Conservation (phyloP, 768 basidiomycete genomes). For the Hemileccinum impolitum region DNA sequence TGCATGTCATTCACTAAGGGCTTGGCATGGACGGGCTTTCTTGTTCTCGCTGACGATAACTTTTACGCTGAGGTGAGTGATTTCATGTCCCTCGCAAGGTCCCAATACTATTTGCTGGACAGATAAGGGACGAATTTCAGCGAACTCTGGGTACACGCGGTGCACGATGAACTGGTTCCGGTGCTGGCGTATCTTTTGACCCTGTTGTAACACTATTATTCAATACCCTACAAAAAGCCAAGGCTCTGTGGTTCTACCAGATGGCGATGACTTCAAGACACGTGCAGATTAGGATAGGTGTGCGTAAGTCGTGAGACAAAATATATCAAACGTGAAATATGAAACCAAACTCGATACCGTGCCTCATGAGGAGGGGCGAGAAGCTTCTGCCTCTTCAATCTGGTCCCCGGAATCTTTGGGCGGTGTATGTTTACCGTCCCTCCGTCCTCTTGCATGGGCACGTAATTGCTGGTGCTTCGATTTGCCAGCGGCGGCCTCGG, state of each 20-base stretch:
- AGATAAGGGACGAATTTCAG: slow-evolving; percentile 26
- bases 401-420: slow-evolving; percentile 32
- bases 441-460: slow-evolving; percentile 20
- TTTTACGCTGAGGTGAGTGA: slow-evolving; percentile 52
- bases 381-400: slow-evolving; percentile 14
- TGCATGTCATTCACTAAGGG: slow-evolving; percentile 58
- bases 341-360: slow-evolving; percentile 4
- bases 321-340: slow-evolving; percentile 20
- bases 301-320: slow-evolving; percentile 13
- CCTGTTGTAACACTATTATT: slow-evolving; percentile 15
- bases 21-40: slow-evolving; percentile 59
- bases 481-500: slow-evolving; percentile 78
- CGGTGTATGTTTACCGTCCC: slow-evolving; percentile 40
- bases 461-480: slow-evolving; percentile 48
- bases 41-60: slow-evolving; percentile 52
- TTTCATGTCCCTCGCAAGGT: neutral
- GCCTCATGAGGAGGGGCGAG: slow-evolving; percentile 12
- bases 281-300: slow-evolving; percentile 20
- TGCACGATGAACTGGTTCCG: slow-evolving; percentile 3
- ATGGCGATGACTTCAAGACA: slow-evolving; percentile 8
- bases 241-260: slow-evolving; percentile 14
- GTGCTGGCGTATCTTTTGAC: neutral
- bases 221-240: slow-evolving; percentile 10
- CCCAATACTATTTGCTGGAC: neutral
- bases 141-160: slow-evolving; percentile 7